A percentile compares a stretch with the other conserved stretches of the same genome.
These are phyloP conservation scores for Colletotrichum liaoningense DNA, from an alignment of 2,329 filamentous ascomycete genomes.

Conservation along the genomic window DNA sequence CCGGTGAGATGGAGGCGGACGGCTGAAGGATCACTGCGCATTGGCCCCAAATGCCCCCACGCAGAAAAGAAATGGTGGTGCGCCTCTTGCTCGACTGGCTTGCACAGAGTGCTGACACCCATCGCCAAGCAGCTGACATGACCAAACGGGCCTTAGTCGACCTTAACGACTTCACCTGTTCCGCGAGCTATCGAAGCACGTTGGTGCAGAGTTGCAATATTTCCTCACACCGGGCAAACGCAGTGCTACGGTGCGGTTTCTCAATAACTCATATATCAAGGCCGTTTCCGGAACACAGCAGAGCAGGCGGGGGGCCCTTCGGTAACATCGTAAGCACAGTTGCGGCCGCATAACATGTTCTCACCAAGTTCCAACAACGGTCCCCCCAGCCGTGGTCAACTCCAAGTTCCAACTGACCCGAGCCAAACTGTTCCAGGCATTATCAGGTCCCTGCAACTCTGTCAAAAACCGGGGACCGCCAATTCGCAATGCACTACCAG, in stretches of 20 bases:
- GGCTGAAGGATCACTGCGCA: not conserved
- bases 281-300: not conserved
- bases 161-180: constrained; percentile 8
- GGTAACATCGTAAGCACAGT: not conserved
- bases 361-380: not conserved
- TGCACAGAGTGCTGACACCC: constrained; percentile 24
- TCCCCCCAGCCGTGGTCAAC: not conserved
- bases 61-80: not conserved
- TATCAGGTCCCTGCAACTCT: not conserved
- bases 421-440: not conserved
- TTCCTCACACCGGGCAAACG: constrained; percentile 1
- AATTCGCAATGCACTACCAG: not conserved
- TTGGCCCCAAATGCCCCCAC: not conserved
- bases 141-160: constrained; percentile 10
- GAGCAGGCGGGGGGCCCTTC: not conserved
- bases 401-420: not conserved
- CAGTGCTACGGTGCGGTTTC: not conserved
- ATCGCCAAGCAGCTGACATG: constrained; percentile 20
- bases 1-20: constrained; percentile 7
- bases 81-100: not conserved
- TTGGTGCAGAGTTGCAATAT: constrained; percentile 12
- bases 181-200: constrained; percentile 1
- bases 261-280: not conserved
- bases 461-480: not conserved
- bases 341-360: not conserved